These are phyloP conservation scores for Boletus sp. DNA, from an alignment of 768 basidiomycete genomes.

Conservation along the genomic window DNA sequence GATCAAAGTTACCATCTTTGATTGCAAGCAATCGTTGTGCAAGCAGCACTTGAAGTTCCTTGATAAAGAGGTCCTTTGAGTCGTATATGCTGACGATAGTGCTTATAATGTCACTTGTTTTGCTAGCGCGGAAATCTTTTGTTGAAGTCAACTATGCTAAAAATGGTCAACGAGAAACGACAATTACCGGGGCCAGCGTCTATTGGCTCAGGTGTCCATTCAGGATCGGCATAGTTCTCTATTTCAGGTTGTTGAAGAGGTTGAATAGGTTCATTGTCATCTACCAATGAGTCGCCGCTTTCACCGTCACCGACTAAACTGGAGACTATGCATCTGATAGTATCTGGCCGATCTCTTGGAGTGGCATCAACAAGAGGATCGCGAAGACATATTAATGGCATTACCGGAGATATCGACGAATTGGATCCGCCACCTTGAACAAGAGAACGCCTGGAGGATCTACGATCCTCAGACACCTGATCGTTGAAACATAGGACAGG, in stretches of 20 bases:
- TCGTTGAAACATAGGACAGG: slow-evolving; percentile 86
- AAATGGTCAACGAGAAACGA: background rate
- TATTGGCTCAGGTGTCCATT: slow-evolving; percentile 95
- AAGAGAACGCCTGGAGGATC: slow-evolving; percentile 93
- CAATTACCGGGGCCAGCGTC: slow-evolving; percentile 89
- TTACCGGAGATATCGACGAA: slow-evolving; percentile 83
- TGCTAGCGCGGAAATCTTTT: slow-evolving; percentile 87
- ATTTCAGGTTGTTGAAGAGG: slow-evolving; percentile 71
- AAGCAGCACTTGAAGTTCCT: slow-evolving; percentile 89
- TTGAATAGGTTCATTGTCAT: slow-evolving; percentile 79
- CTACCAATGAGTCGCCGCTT: slow-evolving; percentile 75
- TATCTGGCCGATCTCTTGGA: slow-evolving; percentile 80
- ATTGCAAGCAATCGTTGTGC: slow-evolving; percentile 83
- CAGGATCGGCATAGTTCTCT: slow-evolving; percentile 88
- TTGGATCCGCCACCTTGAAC: slow-evolving; percentile 92
- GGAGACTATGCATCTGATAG: slow-evolving; percentile 90
- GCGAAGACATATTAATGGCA: slow-evolving; percentile 6
- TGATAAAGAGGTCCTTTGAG: slow-evolving; percentile 93
- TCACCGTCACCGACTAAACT: slow-evolving; percentile 86
- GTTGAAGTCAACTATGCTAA: background rate
- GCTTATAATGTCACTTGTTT: slow-evolving; percentile 90
- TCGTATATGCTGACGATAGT: slow-evolving; percentile 98
- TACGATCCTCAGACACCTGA: slow-evolving; percentile 84
- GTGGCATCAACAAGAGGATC: background rate
- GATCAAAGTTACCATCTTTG: slow-evolving; percentile 75